Base-by-base conservation (phyloP, 202 grass and related monocot species). In the Panicum hallii region DNA sequence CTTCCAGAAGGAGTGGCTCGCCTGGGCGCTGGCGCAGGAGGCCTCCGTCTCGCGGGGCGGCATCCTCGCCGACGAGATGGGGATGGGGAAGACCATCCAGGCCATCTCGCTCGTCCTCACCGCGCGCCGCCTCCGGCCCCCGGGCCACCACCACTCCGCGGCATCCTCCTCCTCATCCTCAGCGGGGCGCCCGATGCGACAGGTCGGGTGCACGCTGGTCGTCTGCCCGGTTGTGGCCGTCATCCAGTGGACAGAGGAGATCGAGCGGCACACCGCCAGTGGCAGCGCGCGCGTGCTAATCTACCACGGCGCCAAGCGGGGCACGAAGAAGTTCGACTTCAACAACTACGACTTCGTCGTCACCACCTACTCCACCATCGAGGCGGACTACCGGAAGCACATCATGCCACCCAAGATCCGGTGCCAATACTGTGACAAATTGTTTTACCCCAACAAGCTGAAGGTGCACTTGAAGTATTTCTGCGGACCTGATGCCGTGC, bases 1-100 rank as follows among this genome's bases (percentile, higher is more conserved):
- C 54, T 99, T 99, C 86, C 97, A 99, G 64, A 99, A 96, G 84
- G 93, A 99, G 85, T 96, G 93, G 93, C 97, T 99, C 10, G 85
- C 79, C 7, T 96, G 97, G 97, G 97, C 91, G 57, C 89, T 99
- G 19, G 90, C 75, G 53, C 91, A 94, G 85, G 97, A 99, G 76
- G 81, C 70, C n/a, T 94, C 90, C 17, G 20, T 64, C 53, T 67
- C 88, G n/a, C 92, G 63, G 38, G 93, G 93, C 1, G 97, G 97
- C 42, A 92, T 99, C 83, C 90, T 99, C 30, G 97, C 93, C 0
- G 93, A 99, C 26, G 97, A 96, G 81, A 99, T 99, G 97, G 93
- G 97, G 30, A 99, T 99, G 97, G 97, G 97, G 58, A 96, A 96
- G 89, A 96, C 91, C 75, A 99, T 99, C 88, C 97, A 99, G 58